Base-by-base conservation (phyloP, 1,284 basidiomycete genomes). In the Golubevia sp. region DNA sequence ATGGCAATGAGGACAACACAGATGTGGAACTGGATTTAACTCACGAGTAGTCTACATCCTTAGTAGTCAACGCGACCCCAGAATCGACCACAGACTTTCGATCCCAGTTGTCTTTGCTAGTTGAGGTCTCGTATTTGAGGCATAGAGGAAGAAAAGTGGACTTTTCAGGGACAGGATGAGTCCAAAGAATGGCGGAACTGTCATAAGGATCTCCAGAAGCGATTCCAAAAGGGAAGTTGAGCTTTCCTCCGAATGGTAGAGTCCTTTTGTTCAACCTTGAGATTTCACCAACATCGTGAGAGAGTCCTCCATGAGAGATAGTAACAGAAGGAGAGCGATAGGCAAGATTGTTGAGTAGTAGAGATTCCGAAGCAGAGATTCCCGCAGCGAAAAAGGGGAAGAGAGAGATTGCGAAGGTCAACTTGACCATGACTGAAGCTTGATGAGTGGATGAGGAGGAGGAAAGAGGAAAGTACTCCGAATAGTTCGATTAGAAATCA, bases 171-270 rank as follows among this genome's bases (percentile, higher is more conserved):
- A 67, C 65, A 20, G 73, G 73, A 30, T 75, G 73, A 0, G 73
- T 75, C 73, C 73, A 75, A 13, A 75, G 73, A 26, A 75, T 75
- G n/a, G 67, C 71, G 48, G 64, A 67, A 38, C 70, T 56, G 15
- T 73, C 68, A 57, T 65, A 66, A 25, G 73, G 73, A 21, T 75
- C 73, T 61, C 73, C 73, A 1, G 73, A 51, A 24, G 73, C 73
- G 20, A 75, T 64, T 27, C 71, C 71, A 56, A 66, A 75, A 1
- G 71, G 68, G 58, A 75, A 75, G 24, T 61, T 60, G 26, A 73
- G 56, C 34, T 61, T 62, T 56, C 71, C 73, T 61, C 68, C 64
- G 69, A 71, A 75, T 6, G 65, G 65, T 18, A 67, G 66, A 4
- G 60, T 59, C 15, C 68, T 69, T 48, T 70, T 69, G 21, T 56